Conservation (phyloP, 257 asterid genomes). For the Rhazya stricta region DNA sequence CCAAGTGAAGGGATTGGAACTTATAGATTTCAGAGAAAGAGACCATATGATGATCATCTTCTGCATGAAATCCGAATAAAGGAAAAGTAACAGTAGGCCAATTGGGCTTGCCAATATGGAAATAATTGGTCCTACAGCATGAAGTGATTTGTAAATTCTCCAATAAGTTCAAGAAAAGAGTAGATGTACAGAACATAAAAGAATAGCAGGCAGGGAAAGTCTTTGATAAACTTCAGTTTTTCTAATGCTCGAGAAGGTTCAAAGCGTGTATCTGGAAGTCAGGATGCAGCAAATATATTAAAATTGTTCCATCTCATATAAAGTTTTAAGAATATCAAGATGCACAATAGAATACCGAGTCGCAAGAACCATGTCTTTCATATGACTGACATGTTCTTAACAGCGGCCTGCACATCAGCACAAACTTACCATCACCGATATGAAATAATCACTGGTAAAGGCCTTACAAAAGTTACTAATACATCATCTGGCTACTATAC, state of each 20-base stretch:
- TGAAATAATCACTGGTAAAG: background rate
- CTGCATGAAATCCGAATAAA: background rate
- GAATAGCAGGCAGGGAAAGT: background rate
- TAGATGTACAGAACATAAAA: no score
- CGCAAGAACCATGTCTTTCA: background rate
- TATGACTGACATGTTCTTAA: background rate
- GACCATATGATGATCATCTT: background rate
- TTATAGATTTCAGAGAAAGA: background rate
- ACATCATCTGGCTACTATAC: background rate
- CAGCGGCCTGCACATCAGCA: background rate
- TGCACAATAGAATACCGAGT: background rate
- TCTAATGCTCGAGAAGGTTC: background rate
- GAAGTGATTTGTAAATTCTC: background rate
- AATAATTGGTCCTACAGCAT: background rate
- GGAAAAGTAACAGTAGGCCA: background rate
- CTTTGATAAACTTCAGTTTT: background rate
- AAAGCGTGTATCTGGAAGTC: background rate
- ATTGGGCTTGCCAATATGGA: background rate
- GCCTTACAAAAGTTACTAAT: background rate
- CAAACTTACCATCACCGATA: background rate
- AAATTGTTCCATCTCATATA: background rate
- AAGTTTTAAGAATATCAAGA: background rate
- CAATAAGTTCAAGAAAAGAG: background rate
- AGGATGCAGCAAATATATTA: background rate
- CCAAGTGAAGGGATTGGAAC: no score